Evolutionary conservation across 352 stramenopile genomes (phyloP).

Genomic region (Blastocystis sp.): DNA sequence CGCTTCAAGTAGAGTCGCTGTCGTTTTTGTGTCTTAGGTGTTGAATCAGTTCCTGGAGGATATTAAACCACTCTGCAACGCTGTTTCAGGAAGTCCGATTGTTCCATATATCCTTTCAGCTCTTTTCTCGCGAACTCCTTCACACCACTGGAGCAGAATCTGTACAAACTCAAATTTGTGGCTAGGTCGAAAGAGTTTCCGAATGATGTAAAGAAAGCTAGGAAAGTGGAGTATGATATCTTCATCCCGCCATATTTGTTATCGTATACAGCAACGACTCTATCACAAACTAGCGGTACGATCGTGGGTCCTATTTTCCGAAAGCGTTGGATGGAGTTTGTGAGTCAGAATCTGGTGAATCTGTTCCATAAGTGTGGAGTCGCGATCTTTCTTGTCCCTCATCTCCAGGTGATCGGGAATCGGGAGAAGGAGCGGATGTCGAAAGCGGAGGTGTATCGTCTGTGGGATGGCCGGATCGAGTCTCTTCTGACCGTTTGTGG

Average conservation of each 20-base stretch:
- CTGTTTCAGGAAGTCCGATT: neutral
- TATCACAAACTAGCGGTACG: neutral
- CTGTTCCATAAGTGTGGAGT: conserved; percentile 16
- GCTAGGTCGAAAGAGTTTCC: conserved; percentile 46
- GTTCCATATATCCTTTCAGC: conserved; percentile 33
- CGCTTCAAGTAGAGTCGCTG: neutral
- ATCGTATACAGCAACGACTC: neutral
- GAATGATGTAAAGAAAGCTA: conserved; percentile 21
- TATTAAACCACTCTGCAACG: conserved; percentile 27
- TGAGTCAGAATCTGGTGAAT: neutral
- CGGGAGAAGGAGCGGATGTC: neutral
- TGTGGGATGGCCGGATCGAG: conserved; percentile 52
- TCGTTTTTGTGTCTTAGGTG: neutral
- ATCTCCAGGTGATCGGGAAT: neutral
- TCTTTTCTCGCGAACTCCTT: neutral
- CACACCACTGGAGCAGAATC: conserved; percentile 19
- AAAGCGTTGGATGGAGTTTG: conserved; percentile 13
- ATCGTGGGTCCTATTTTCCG: conserved; percentile 13
- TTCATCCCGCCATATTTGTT: conserved; percentile 9
- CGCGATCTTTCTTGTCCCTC: neutral
- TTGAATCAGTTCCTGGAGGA: conserved; percentile 53
- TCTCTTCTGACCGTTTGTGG: conserved; percentile 16
- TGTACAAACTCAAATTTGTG: conserved; percentile 55
- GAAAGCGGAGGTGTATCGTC: neutral
- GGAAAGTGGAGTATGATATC: conserved; percentile 19